These are phyloP conservation scores for Boletus vinaceobasis DNA, from an alignment of 768 basidiomycete species.

Conservation along the genomic window DNA sequence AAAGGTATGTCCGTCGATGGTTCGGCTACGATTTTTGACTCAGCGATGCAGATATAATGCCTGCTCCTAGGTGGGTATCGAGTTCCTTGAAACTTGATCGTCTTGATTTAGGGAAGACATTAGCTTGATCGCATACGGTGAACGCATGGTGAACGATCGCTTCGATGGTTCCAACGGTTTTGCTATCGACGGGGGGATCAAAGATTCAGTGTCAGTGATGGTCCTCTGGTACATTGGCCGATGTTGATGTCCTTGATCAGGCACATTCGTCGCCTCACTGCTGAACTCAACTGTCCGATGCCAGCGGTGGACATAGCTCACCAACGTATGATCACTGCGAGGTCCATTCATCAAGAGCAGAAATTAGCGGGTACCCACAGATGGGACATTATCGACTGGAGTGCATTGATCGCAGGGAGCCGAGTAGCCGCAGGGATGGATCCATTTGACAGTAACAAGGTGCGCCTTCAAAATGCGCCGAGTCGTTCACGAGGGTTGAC, in stretches of 20 bases:
- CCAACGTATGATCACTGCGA: slow-evolving; percentile 74
- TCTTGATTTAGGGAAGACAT: neutral
- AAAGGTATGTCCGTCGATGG: slow-evolving; percentile 44
- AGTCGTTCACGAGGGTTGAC: neutral
- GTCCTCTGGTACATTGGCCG: neutral
- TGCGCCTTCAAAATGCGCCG: neutral
- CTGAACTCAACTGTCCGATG: slow-evolving; percentile 66
- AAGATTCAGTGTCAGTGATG: slow-evolving; percentile 62
- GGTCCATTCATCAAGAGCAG: slow-evolving; percentile 59
- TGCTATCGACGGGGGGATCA: slow-evolving; percentile 81
- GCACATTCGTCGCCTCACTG: slow-evolving; percentile 68
- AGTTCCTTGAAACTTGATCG: neutral
- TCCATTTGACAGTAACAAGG: slow-evolving; percentile 37
- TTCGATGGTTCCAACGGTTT: slow-evolving; percentile 79
- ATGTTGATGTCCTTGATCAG: slow-evolving; percentile 28
- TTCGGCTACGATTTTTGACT: slow-evolving; percentile 13
- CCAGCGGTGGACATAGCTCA: slow-evolving; percentile 69
- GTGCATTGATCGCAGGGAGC: slow-evolving; percentile 71
- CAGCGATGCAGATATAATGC: slow-evolving; percentile 53
- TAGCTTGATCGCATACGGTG: slow-evolving; percentile 55
- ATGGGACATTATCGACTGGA: slow-evolving; percentile 76
- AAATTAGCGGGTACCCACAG: slow-evolving; percentile 43
- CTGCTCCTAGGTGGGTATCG: slow-evolving; percentile 51
- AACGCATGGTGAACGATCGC: slow-evolving; percentile 67
- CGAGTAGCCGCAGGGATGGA: slow-evolving; percentile 71